Evolutionary conservation across 148 eudicot genomes (phyloP), one percentile per base, ranked within the genome.

Genomic region (Rhododendron henanense): DNA sequence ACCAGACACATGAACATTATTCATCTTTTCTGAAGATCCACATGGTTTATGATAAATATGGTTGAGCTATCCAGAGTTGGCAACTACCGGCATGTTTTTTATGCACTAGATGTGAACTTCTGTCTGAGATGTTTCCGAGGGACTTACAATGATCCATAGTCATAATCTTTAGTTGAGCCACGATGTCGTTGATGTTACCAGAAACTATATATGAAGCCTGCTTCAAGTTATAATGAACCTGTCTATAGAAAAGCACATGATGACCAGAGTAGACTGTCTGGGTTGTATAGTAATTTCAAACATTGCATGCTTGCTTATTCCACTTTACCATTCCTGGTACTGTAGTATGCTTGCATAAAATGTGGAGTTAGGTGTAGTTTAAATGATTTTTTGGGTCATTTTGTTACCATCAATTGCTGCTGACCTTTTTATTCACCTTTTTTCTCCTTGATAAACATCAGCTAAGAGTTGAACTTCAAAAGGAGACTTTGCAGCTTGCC

Each of bases 401-500:
- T 84, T 77, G 15, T 47, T 81, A 53, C 33, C 81, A 53, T 31
- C 86, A 77, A 14, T 11, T 53, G 73, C 82, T 25, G 82, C 71
- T 85, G 47, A 90, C 25, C 41, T 44, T 23, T 14, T 55, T 55
- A 55, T n/a, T 59, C 18, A 37, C 59, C 19, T 2, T 41, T 35
- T 6, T 81, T 23, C 16, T 81, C 79, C 75, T 44, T 55, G 61
- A 45, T 25, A 86, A 79, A 82, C 31, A 65, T 81, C 90, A 96
- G 99, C 93, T 96, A 44, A 92, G 94, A 89, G 98, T 94, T 86
- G 99, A 97, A 88, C 94, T 95, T 83, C 92, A 88, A 55, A 92
- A 93, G 88, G 98, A 94, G 90, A 95, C 98, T 48, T 86, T 97
- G 85, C 98, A 95, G 92, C 98, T 97, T 85, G 96, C 99, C 1